These are phyloP conservation scores for Elaeis oleifera DNA, from an alignment of 202 grass and related monocot species.

Conservation along the genomic window DNA sequence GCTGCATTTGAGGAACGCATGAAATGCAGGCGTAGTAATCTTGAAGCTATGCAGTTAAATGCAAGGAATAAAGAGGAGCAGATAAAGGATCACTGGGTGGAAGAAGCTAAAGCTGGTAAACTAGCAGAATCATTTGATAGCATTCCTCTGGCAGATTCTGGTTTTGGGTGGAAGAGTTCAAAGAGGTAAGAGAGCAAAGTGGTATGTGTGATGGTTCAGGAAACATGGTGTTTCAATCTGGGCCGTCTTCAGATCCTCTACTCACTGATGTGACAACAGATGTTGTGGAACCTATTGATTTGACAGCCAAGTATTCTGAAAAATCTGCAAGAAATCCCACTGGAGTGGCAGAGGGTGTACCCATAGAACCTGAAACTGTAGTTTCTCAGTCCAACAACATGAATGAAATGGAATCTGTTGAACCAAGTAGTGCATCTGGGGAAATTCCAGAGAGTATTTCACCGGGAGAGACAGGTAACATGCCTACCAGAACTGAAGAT, in stretches of 20 bases:
- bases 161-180: constrained; percentile 67
- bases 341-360: constrained; percentile 25
- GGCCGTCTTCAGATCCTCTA: too few species aligned
- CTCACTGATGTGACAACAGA: too few species aligned
- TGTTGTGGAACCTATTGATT: not conserved
- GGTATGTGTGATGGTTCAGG: too few species aligned
- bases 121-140: constrained; percentile 58
- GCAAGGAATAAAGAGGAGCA: constrained; percentile 42
- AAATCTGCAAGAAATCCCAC: constrained; percentile 11
- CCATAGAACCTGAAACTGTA: constrained; percentile 23
- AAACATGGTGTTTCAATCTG: too few species aligned
- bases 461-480: not conserved
- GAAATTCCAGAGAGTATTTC: constrained; percentile 1
- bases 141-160: constrained; percentile 50
- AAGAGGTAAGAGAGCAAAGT: constrained; percentile 2
- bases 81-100: constrained; percentile 46
- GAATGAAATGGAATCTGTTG: constrained; percentile 4
- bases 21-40: constrained; percentile 38
- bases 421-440: not conserved
- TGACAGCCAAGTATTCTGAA: not conserved
- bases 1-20: constrained; percentile 52
- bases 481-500: not conserved
- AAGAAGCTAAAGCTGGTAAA: constrained; percentile 56
- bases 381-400: not conserved
- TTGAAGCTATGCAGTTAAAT: constrained; percentile 51